Evolutionary conservation across 371 early-diverging fungal species (phyloP).

Genomic region (Zancudomyces culisetae): DNA sequence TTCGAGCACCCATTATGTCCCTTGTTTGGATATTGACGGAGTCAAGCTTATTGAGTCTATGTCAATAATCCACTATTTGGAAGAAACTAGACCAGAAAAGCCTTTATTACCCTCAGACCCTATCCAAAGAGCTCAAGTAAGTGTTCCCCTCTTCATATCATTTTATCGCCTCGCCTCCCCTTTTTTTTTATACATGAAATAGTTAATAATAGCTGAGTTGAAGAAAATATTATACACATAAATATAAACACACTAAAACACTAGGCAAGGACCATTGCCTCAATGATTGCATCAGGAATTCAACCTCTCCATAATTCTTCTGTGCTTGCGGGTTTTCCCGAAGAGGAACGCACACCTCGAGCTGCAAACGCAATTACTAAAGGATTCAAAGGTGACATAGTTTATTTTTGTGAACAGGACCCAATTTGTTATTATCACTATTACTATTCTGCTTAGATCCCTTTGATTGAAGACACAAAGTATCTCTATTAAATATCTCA

Average conservation of each 20-base stretch:
- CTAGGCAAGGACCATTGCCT: constrained; percentile 48
- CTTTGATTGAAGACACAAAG: too few species aligned
- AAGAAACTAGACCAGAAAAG: constrained; percentile 47
- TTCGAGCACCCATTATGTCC: constrained; percentile 40
- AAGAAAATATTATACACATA: not conserved
- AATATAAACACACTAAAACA: not conserved
- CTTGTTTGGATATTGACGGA: constrained; percentile 41
- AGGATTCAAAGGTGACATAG: constrained; percentile 30
- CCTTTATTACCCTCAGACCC: constrained; percentile 61
- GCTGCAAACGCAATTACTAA: constrained; percentile 33
- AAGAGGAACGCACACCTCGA: constrained; percentile 24
- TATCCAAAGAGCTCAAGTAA: constrained; percentile 17
- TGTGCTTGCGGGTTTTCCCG: constrained; percentile 39
- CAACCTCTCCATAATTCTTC: constrained; percentile 75
- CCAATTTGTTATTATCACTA: too few species aligned
- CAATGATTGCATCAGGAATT: constrained; percentile 59
- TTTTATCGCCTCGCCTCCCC: not conserved
- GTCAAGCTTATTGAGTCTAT: constrained; percentile 40
- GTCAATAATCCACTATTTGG: constrained; percentile 76
- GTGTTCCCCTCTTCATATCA: not conserved
- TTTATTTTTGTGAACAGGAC: not conserved
- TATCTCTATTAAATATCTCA: too few species aligned
- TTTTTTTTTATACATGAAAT: not conserved
- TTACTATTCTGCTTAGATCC: too few species aligned
- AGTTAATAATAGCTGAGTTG: not conserved